Base-by-base conservation (phyloP, 2,329 filamentous ascomycete genomes). In the Fusarium pseudoanthophilum region DNA sequence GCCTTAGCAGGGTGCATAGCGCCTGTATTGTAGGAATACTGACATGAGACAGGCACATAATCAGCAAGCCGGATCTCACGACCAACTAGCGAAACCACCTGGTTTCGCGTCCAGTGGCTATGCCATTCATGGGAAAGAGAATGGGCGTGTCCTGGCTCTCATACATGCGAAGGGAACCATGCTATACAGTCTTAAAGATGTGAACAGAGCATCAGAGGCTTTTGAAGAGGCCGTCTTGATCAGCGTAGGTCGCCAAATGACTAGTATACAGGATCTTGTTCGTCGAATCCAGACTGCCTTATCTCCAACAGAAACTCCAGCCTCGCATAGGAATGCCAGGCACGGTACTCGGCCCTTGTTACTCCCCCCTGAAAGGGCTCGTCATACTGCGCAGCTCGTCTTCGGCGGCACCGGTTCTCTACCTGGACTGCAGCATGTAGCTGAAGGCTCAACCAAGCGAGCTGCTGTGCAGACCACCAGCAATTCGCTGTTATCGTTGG, bases 141-240 rank as follows among this genome's bases (percentile, higher is more conserved):
- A 98, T 79, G 96, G 95, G 14, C 90, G 96, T 67, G 94, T 99
- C 78, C 88, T 99, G 49, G 93, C 95, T n/a, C 87, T 99, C 21
- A 91, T 98, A 45, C 96, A 99, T 82, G 95, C 95, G 26, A 99
- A 98, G 82, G 96, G 95, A n/a, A 98, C 98, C 72, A 97, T 98
- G 92, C 87, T 98, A 4, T 99, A 99, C 82, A 91, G 93, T 32
- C 84, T 97, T 36, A 95, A 95, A 51, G 92, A 98, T 74, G 93
- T 96, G 72, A 86, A 88, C 43, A 90, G 88, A 45, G 96, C 96
- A 46, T 95, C 95, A 2, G 90, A 91, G 76, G 94, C 96, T 8
- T 99, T 99, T 76, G 96, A 99, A 80, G 95, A 98, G 81, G 95
- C 95, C 1, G 94, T 99, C 7, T 83, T 98, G 60, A 95, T 99